These are phyloP conservation scores for Salix purpurea DNA, from an alignment of 345 rosid genomes.

Conservation along the genomic window DNA sequence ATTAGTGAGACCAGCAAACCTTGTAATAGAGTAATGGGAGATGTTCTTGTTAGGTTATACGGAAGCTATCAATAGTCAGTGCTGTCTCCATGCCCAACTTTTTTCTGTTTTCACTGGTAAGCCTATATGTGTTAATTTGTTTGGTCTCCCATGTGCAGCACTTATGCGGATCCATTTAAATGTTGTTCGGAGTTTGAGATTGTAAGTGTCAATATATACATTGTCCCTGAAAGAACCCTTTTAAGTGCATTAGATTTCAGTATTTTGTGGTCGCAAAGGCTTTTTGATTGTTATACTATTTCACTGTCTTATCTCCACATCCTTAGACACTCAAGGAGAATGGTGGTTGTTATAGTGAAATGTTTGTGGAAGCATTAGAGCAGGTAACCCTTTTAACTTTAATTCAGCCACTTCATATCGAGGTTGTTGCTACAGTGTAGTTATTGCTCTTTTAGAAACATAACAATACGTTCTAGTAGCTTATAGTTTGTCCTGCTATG, in stretches of 20 bases:
- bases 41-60: constrained; percentile 45
- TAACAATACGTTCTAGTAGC: not conserved
- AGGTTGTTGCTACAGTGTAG: not conserved
- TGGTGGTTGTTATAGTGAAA: constrained; percentile 28
- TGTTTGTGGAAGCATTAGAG: constrained; percentile 43
- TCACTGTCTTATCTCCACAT: not conserved
- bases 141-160: constrained; percentile 28
- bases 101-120: not conserved
- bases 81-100: constrained; percentile 7
- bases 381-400: constrained; percentile 26
- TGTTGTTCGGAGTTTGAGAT: constrained; percentile 35
- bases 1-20: constrained; percentile 32
- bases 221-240: not conserved
- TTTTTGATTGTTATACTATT: not conserved
- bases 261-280: not conserved
- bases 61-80: constrained; percentile 54
- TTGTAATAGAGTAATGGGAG: constrained; percentile 15
- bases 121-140: constrained; percentile 1
- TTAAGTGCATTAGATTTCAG: not conserved
- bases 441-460: not conserved
- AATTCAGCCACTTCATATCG: constrained; percentile 1
- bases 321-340: constrained; percentile 37
- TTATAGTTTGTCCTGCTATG: constrained; percentile 11
- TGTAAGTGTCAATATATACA: constrained; percentile 23
- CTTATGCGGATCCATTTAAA: constrained; percentile 39